Conservation (phyloP, 352 stramenopile genomes). For the Pythium utonaiense region DNA sequence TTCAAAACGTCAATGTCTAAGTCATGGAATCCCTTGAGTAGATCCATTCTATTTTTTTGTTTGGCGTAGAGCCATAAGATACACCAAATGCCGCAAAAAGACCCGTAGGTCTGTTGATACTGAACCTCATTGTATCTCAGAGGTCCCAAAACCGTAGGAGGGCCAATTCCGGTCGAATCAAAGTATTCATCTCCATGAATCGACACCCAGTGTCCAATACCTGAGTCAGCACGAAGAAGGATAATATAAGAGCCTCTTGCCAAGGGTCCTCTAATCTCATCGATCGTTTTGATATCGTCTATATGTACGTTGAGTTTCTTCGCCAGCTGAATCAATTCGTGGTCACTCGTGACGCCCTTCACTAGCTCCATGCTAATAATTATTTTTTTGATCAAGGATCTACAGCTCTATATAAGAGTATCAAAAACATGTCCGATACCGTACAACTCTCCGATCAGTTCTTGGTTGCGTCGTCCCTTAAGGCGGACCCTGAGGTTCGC, state of each 20-base stretch:
- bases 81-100: neutral
- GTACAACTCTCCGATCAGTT: constrained; percentile 18
- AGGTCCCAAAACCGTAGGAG: neutral
- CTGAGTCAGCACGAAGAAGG: neutral
- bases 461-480: neutral
- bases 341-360: constrained; percentile 12
- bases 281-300: neutral
- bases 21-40: neutral
- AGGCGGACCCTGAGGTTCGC: neutral
- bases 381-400: neutral
- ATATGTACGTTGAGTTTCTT: too few species aligned
- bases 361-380: constrained; percentile 9
- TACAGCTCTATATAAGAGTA: neutral
- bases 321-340: too few species aligned
- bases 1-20: neutral
- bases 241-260: neutral
- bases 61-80: neutral
- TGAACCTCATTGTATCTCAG: neutral
- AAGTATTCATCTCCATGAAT: neutral
- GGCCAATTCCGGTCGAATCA: neutral
- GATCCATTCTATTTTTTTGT: neutral
- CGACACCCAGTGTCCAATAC: neutral
- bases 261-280: neutral
- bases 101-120: neutral
- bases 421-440: constrained; percentile 5